phyloP scores from a whole-genome alignment of 2,329 filamentous ascomycete species.

The Paracorniculantispora psalliotae region DNA sequence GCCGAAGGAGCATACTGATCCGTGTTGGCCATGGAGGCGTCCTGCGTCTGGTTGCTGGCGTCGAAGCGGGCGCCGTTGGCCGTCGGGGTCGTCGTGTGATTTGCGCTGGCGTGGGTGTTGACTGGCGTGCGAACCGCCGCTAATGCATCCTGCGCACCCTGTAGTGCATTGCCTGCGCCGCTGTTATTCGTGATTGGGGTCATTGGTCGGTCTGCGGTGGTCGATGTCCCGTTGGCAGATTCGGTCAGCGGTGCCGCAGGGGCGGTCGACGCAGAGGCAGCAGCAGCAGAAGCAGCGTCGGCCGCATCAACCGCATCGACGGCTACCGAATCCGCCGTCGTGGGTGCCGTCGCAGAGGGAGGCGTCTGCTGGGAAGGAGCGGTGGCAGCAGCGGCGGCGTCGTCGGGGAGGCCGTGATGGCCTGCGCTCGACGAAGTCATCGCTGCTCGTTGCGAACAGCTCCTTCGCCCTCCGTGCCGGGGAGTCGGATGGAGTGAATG shows the following conservation, averaged over 20 bases:
- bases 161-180: background rate
- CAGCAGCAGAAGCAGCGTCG: background rate
- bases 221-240: background rate
- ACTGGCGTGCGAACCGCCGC: background rate
- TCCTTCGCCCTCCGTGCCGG: conserved; percentile 44
- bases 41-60: conserved; percentile 14
- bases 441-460: conserved; percentile 49
- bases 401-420: conserved; percentile 13
- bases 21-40: conserved; percentile 15
- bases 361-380: conserved; percentile 11
- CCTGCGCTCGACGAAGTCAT: conserved; percentile 55
- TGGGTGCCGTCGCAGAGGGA: conserved; percentile 18
- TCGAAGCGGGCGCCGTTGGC: conserved; percentile 11
- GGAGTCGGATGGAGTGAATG: background rate
- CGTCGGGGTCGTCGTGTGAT: background rate
- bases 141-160: background rate
- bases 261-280: conserved; percentile 1
- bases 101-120: background rate
- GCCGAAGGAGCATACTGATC: conserved; percentile 28
- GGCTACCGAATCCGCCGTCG: conserved; percentile 14
- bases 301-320: conserved; percentile 10
- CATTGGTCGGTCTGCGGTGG: background rate
- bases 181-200: background rate
- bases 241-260: background rate
- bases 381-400: conserved; percentile 5